These are phyloP conservation scores for Solanum clarkiae DNA, from an alignment of 257 asterid genomes.

Conservation along the genomic window DNA sequence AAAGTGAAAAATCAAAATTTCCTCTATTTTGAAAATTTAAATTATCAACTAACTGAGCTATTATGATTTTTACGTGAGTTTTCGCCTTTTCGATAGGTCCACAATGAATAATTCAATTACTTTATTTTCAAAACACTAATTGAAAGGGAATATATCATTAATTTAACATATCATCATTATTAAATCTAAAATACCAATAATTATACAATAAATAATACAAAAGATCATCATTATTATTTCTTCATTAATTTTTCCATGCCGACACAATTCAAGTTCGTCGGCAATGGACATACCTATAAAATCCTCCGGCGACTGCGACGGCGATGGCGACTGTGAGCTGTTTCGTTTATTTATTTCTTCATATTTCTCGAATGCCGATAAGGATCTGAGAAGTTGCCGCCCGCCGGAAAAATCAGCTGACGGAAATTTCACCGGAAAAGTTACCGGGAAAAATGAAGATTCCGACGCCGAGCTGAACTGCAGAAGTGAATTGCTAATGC, in stretches of 20 bases:
- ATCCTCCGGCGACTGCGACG: not conserved
- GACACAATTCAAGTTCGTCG: not conserved
- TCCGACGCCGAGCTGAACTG: not conserved
- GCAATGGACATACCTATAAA: not conserved
- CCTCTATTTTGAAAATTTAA: too few relatives aligned
- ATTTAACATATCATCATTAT: not conserved
- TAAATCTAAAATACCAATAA: not conserved
- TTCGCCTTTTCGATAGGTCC: not conserved
- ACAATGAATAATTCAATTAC: not conserved
- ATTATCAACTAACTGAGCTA: too few relatives aligned
- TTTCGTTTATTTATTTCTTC: not conserved
- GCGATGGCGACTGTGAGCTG: not conserved
- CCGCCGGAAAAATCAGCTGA: not conserved
- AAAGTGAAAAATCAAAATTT: too few relatives aligned
- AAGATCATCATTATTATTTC: not conserved
- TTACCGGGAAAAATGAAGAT: not conserved
- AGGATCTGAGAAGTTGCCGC: not conserved
- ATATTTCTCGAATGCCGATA: not conserved
- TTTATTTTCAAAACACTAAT: not conserved
- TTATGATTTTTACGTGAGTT: too few relatives aligned
- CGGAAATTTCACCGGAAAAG: too few relatives aligned
- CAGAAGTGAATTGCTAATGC: not conserved
- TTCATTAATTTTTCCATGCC: not conserved
- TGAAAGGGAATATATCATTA: not conserved
- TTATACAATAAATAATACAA: not conserved